Evolutionary conservation across 108 stramenopile genomes (phyloP).

Genomic region (Craspedostauros australis): DNA sequence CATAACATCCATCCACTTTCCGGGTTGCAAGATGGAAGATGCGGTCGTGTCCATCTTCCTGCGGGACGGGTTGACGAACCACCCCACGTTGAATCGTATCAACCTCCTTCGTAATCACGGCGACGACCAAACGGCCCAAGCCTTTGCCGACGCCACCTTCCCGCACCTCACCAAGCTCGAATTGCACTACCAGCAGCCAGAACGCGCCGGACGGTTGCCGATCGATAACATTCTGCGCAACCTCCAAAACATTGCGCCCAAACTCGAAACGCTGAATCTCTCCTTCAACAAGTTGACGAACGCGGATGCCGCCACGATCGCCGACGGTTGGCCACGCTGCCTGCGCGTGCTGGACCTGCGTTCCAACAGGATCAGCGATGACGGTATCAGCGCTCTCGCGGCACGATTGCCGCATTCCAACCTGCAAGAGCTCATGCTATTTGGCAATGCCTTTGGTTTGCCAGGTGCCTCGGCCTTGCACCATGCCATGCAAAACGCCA

Average conservation of each 20-base stretch:
- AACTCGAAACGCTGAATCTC: slow-evolving; percentile 1
- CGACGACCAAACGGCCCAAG: not conserved
- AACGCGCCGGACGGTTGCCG: slow-evolving; percentile 5
- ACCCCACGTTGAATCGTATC: not conserved
- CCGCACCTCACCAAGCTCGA: not conserved
- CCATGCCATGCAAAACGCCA: not conserved
- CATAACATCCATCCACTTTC: not conserved
- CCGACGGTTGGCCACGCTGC: not conserved
- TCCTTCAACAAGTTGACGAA: slow-evolving; percentile 12
- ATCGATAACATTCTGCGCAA: not conserved
- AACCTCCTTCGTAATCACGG: slow-evolving; percentile 12
- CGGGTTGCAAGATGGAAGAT: slow-evolving; percentile 12
- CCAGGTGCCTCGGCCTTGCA: not conserved
- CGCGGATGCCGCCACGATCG: not conserved
- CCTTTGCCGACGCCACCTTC: not conserved
- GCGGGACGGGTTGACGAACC: not conserved
- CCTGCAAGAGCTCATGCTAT: slow-evolving; percentile 5
- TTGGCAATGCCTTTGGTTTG: slow-evolving; percentile 9
- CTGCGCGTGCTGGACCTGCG: slow-evolving; percentile 5
- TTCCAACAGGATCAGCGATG: slow-evolving; percentile 13
- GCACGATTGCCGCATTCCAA: not conserved
- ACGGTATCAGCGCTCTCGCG: slow-evolving; percentile 1
- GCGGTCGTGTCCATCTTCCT: not conserved
- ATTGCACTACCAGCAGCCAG: slow-evolving; percentile 9
- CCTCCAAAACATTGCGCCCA: too few species aligned